phyloP scores from a whole-genome alignment of 2,329 filamentous ascomycete genomes.

The Nannizzia gypsea region DNA sequence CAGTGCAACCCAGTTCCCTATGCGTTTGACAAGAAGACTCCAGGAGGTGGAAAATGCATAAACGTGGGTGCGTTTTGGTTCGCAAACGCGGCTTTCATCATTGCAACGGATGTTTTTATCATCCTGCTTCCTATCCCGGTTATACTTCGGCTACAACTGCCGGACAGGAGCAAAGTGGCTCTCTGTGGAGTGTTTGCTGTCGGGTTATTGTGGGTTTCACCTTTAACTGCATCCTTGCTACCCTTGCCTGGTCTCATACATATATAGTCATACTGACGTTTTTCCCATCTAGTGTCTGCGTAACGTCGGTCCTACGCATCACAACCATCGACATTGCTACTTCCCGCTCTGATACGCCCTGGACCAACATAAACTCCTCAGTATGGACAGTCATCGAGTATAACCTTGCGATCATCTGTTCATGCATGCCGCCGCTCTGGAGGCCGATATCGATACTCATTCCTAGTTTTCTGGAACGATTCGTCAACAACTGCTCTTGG shows the following conservation, averaged over 20 bases:
- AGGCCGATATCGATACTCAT: constrained; percentile 16
- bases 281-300: constrained; percentile 10
- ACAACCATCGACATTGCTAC: constrained; percentile 15
- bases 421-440: constrained; percentile 27
- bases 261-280: no score
- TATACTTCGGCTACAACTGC: constrained; percentile 23
- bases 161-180: constrained; percentile 38
- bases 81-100: constrained; percentile 35
- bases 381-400: constrained; percentile 30
- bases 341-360: constrained; percentile 16
- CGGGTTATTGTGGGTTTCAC: constrained; percentile 23
- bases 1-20: constrained; percentile 17
- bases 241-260: constrained; percentile 3
- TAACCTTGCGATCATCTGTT: constrained; percentile 28
- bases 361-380: constrained; percentile 23
- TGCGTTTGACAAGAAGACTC: constrained; percentile 15
- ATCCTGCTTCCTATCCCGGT: constrained; percentile 25
- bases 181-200: constrained; percentile 26
- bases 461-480: constrained; percentile 1
- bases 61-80: constrained; percentile 39
- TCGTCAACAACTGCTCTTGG: not conserved
- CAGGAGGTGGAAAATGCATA: constrained; percentile 33
- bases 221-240: not conserved
- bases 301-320: constrained; percentile 15
- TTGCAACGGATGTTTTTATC: constrained; percentile 28